phyloP scores from a whole-genome alignment of 176 grass and related monocot species.

The Zea luxurians region DNA sequence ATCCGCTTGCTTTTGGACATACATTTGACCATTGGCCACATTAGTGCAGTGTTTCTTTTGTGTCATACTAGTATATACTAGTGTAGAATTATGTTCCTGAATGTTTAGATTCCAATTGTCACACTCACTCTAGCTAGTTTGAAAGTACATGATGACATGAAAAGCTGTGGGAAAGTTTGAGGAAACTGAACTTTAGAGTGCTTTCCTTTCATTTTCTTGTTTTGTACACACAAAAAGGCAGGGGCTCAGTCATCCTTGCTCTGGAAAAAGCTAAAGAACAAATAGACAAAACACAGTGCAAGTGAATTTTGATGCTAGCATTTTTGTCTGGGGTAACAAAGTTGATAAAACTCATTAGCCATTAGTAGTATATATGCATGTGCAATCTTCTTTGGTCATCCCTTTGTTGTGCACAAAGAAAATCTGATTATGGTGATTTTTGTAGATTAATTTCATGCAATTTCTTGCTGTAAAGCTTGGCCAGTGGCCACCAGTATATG shows the following conservation, averaged over 20 bases:
- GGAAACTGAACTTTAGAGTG: background rate
- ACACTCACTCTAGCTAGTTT: background rate
- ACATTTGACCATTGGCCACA: background rate
- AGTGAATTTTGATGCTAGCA: background rate
- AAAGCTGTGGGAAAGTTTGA: background rate
- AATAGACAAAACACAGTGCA: background rate
- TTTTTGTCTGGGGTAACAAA: background rate
- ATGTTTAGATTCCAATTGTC: background rate
- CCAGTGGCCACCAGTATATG: no score
- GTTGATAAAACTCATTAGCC: background rate
- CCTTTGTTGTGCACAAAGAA: no score
- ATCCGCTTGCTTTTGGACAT: background rate
- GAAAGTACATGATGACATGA: background rate
- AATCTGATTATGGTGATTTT: no score
- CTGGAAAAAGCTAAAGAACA: conserved; percentile 9
- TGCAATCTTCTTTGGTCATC: background rate
- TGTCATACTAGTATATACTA: background rate
- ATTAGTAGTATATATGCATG: background rate
- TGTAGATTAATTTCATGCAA: no score
- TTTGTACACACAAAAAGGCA: background rate
- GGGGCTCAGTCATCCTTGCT: background rate
- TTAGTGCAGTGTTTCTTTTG: background rate
- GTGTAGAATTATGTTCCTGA: background rate
- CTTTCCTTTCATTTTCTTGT: background rate
- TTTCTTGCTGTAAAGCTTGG: no score